Percentiles rank a stretch among this genome's conserved stretches.
Conservation (phyloP, 139 green algal species). For the Limnomonas spitsbergensis region DNA sequence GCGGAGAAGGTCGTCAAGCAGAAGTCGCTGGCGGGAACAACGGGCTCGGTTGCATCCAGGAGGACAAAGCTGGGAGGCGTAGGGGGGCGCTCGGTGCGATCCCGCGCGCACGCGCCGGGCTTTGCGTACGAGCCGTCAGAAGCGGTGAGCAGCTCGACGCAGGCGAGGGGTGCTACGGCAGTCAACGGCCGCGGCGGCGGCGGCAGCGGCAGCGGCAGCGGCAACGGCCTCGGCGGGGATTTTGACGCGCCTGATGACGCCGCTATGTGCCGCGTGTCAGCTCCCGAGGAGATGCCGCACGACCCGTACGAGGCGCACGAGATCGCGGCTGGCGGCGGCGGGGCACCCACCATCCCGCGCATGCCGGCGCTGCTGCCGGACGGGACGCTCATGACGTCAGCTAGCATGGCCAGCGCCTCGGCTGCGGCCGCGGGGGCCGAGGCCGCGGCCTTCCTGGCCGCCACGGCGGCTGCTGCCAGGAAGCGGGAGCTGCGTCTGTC, state of each 20-base stretch:
- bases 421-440: neutral
- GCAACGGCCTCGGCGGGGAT: neutral
- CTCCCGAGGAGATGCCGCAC: neutral
- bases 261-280: neutral
- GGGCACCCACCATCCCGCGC: neutral
- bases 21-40: neutral
- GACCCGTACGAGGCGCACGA: neutral
- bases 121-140: neutral
- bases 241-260: neutral
- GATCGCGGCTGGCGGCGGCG: neutral
- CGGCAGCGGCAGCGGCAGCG: neutral
- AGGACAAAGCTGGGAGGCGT: neutral
- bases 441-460: neutral
- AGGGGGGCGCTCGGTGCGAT: neutral
- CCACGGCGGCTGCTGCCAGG: neutral
- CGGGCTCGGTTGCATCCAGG: neutral
- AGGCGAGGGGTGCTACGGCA: neutral
- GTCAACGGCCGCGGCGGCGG: too few species aligned
- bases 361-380: neutral
- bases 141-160: neutral
- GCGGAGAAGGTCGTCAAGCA: neutral
- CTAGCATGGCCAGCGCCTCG: neutral
- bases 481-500: neutral
- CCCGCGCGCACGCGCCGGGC: too few species aligned
- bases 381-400: too few species aligned